phyloP scores from a whole-genome alignment of 352 stramenopile species.

The Elongisporangium undulatum region DNA sequence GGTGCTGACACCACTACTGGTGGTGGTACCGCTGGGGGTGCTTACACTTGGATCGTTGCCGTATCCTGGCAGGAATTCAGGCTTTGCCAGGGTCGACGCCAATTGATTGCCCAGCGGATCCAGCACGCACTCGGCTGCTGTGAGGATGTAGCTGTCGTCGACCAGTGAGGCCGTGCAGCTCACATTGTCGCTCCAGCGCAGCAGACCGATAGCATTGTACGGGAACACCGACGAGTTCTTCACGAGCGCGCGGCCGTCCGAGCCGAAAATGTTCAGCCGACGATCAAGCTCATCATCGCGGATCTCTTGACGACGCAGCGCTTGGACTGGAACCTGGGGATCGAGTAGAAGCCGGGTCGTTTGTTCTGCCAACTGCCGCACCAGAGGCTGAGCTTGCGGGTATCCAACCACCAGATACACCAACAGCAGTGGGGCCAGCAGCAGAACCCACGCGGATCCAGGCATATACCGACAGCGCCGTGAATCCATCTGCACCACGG shows the following conservation, averaged over 20 bases:
- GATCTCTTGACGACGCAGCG: neutral
- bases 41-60: neutral
- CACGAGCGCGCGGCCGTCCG: conserved; percentile 33
- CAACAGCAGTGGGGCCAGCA: neutral
- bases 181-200: conserved; percentile 39
- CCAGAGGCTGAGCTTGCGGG: neutral
- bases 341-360: neutral
- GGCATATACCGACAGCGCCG: neutral
- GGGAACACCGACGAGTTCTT: conserved; percentile 29
- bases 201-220: conserved; percentile 47
- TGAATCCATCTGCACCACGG: too few species aligned
- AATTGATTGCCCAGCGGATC: conserved; percentile 20
- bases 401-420: neutral
- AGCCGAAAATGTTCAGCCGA: conserved; percentile 38
- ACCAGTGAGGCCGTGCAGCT: conserved; percentile 56
- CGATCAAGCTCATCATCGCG: conserved; percentile 2
- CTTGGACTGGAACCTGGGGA: neutral
- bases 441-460: neutral
- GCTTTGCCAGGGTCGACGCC: conserved; percentile 10
- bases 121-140: conserved; percentile 56
- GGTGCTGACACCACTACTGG: neutral
- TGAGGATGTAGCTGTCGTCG: conserved; percentile 38
- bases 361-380: neutral
- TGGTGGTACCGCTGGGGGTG: neutral
- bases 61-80: conserved; percentile 28